Conservation (phyloP, 2,329 filamentous ascomycete species). For the Didymella exigua region DNA sequence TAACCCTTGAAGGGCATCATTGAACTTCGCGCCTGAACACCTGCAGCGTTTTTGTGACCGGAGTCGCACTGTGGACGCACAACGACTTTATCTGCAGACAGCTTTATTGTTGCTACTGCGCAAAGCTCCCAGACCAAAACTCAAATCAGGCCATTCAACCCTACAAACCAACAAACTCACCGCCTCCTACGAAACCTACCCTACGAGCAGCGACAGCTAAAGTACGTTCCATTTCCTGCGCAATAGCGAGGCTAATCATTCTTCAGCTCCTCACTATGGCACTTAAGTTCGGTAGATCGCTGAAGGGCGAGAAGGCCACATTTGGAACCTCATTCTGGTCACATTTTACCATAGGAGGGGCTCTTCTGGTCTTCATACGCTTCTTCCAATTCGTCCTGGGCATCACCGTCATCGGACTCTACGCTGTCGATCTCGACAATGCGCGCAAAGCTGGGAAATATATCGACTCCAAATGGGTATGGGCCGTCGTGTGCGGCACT, state of each 20-base stretch:
- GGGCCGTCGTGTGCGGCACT: slow-evolving; percentile 57
- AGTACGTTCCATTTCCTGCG: background rate
- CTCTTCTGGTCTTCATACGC: slow-evolving; percentile 66
- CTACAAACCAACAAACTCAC: background rate
- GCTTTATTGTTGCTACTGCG: slow-evolving; percentile 17
- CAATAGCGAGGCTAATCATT: slow-evolving; percentile 1
- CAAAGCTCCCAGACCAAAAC: background rate
- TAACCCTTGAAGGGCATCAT: slow-evolving; percentile 10
- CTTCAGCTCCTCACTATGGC: slow-evolving; percentile 31
- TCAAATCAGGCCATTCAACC: background rate
- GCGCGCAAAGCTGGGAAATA: slow-evolving; percentile 53
- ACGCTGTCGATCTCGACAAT: slow-evolving; percentile 47
- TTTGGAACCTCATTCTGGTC: slow-evolving; percentile 28
- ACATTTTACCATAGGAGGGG: slow-evolving; percentile 23
- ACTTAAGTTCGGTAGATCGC: slow-evolving; percentile 38
- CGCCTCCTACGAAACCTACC: background rate
- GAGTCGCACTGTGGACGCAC: slow-evolving; percentile 10
- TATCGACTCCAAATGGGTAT: slow-evolving; percentile 54
- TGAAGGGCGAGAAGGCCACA: slow-evolving; percentile 40
- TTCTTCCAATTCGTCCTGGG: slow-evolving; percentile 78
- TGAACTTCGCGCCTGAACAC: slow-evolving; percentile 5
- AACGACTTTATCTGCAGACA: slow-evolving; percentile 3
- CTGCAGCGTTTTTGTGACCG: slow-evolving; percentile 5
- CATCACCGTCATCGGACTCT: slow-evolving; percentile 78
- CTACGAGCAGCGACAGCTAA: background rate